phyloP scores from a whole-genome alignment of 805 yeast genomes.

The Candida silvicultrix region DNA sequence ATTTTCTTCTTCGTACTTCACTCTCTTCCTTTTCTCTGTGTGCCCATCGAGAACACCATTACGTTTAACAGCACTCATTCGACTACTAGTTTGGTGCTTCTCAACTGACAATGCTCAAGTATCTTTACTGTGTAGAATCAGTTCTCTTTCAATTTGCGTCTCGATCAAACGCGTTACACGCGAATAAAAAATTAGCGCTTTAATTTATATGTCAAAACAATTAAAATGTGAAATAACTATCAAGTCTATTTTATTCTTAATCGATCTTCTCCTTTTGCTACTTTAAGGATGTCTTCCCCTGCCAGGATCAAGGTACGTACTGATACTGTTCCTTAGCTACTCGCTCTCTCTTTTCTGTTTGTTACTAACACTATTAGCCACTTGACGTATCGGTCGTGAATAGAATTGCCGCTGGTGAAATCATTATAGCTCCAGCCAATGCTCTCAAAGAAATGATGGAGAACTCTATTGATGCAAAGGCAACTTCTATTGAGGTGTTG shows the following conservation, averaged over 20 bases:
- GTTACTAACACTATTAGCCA: slow-evolving; percentile 21
- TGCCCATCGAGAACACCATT: neutral
- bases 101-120: no score
- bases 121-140: no score
- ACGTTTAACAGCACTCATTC: neutral
- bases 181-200: no score
- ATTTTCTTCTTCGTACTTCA: slow-evolving; percentile 1
- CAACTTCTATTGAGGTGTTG: slow-evolving; percentile 67
- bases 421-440: slow-evolving; percentile 88
- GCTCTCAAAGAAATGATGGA: slow-evolving; percentile 92
- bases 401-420: slow-evolving; percentile 95
- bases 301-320: slow-evolving; percentile 5
- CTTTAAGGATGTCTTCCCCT: neutral
- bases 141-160: no score
- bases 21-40: neutral
- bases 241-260: no score
- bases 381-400: slow-evolving; percentile 74
- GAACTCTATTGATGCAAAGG: slow-evolving; percentile 83
- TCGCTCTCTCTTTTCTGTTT: no score
- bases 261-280: no score
- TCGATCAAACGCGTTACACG: no score
- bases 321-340: no score
- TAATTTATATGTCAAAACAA: no score
- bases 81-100: no score
- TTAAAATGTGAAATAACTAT: no score